Base-by-base conservation (phyloP, 2,329 filamentous ascomycete species). In the Aureobasidium sp. region DNA sequence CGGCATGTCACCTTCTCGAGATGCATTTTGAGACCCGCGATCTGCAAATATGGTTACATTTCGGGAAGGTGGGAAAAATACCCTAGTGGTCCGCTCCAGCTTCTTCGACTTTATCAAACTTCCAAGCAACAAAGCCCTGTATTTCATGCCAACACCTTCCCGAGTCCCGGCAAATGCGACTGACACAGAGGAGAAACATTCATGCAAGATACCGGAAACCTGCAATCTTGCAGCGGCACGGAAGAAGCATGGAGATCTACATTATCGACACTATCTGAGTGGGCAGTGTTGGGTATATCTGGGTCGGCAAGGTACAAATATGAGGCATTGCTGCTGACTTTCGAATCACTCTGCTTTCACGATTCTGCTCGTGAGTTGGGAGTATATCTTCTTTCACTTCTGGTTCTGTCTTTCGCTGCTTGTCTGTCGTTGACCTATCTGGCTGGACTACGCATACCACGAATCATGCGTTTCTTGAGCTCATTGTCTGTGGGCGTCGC, bases 161-260 rank as follows among this genome's bases (percentile, higher is more conserved):
- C 53, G 6, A 48, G 25, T n/a, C 22, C 34, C 52, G 36, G 41
- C 53, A 34, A 7, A 22, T 34, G 53, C 39, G 11, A 45, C 25
- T 45, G 29, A 45, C 20, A 57, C 9, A 15, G 25, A 36, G 53
- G 27, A 20, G 53, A 58, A 17, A 58, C 29, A 47, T 48, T 22
- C 29, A 58, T 58, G 55, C 55, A 58, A 39, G 55, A 58, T 58
- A 47, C 39, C 55, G 5, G 42, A 34, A 27, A 31, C 55, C 36
- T 58, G 42, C 42, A 58, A 58, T 58, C 55, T 47, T 27, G 41
- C 55, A 29, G n/a, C 42, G 55, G 42, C 41, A 42, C 55, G 29
- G 53, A 36, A 39, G 55, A 14, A 47, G 15, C 34, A 42, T 29
- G 27, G 20, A n/a, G 15, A 7, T 48, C 48, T 58, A 58, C 55